Percentiles rank a stretch among this genome's conserved stretches.
These are phyloP conservation scores for Leccinum subatratum DNA, from an alignment of 1,284 basidiomycete species.

Conservation along the genomic window DNA sequence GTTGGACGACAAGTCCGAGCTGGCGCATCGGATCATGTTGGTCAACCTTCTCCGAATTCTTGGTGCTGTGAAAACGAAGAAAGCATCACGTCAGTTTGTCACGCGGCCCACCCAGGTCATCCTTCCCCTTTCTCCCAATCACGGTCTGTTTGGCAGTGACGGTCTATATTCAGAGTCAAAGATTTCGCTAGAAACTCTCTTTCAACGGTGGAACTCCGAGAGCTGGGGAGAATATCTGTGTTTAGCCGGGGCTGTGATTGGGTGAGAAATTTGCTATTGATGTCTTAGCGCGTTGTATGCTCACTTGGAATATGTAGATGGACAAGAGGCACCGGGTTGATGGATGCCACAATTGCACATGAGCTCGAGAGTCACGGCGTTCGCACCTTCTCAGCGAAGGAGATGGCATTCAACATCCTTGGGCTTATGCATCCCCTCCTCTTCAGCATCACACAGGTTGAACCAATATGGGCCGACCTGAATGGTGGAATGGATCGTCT, in stretches of 20 bases:
- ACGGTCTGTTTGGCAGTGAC: conserved; percentile 96
- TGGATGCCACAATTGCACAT: conserved; percentile 94
- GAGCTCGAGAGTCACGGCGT: conserved; percentile 92
- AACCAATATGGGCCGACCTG: conserved; percentile 97
- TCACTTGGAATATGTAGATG: conserved; percentile 49
- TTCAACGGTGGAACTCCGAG: conserved; percentile 97
- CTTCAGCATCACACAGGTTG: conserved; percentile 99
- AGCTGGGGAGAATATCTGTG: conserved; percentile 99
- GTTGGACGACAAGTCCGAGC: conserved; percentile 94
- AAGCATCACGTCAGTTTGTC: conserved; percentile 92
- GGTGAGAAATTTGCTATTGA: conserved; percentile 38
- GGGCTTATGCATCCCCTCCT: conserved; percentile 99
- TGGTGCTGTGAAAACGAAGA: conserved; percentile 96
- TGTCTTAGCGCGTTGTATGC: background rate
- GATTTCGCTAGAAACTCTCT: conserved; percentile 95
- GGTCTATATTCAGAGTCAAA: conserved; percentile 98
- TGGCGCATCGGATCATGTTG: conserved; percentile 96
- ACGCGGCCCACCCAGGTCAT: conserved; percentile 98
- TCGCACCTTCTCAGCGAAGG: conserved; percentile 97
- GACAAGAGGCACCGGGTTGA: conserved; percentile 97
- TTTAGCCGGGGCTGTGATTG: conserved; percentile 96
- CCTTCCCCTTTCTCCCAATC: conserved; percentile 94
- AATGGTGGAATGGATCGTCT: conserved; percentile 98
- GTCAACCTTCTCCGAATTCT: conserved; percentile 92
- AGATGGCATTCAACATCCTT: conserved; percentile 99